Evolutionary conservation across 176 grass and related monocot species (phyloP), one percentile per base, ranked within the genome.

Genomic region (Juncus inflexus): DNA sequence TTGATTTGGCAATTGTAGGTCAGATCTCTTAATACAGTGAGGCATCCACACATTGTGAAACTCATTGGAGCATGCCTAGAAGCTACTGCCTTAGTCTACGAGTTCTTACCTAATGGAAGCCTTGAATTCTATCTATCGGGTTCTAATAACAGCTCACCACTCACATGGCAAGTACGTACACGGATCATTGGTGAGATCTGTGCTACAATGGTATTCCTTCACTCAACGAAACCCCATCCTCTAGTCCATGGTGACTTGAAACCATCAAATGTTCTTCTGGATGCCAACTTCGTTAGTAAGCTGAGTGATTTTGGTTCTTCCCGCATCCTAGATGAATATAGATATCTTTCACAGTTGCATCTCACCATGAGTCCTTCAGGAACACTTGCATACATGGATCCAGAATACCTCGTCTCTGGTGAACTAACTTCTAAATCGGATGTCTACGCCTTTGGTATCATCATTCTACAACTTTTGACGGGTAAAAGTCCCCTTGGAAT

Each of bases 241-340:
- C 74, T 81, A 58, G 81, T 84, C 15, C 86, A 90, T 60, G 86
- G 81, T 8, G 81, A 84, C 35, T 74, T 90, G 13, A 90, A 80
- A 40, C 81, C 78, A 37, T 69, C 57, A 37, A 90, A 77, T 67
- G 74, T 90, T 59, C 79, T 90, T 38, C 79, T 90, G 0, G 82
- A 85, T 69, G 74, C 78, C 1, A 76, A 85, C 67, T 40, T 86
- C 4, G 8, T 60, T 50, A 73, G 78, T 74, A 86, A 86, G 51
- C 74, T 86, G 54, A 82, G 68, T 6, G 64, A 75, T 51, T 86
- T 76, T 51, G 84, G 78, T 19, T 74, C 77, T 52, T 82, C 72
- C 52, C 64, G 63, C 38, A 55, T 86, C 37, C 57, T 86, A 60
- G 81, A 41, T 28, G 19, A 28, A 28, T 77, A 28, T 28, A 28